Evolutionary conservation across 495 filamentous ascomycete species (phyloP).

Genomic region (Elasticomyces elasticus): DNA sequence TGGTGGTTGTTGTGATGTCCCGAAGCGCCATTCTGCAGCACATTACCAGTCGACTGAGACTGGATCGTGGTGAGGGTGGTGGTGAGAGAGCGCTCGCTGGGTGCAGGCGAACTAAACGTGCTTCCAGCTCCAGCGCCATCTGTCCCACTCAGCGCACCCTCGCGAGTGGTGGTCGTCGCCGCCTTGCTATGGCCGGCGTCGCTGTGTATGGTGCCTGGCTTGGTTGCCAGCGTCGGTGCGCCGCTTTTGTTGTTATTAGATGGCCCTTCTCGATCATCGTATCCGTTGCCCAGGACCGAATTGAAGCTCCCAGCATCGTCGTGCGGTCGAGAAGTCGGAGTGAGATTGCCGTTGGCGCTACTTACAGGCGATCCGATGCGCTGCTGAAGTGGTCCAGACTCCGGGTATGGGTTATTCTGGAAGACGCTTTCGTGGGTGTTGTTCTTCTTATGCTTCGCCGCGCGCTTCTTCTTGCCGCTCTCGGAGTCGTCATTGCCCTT

Average conservation of each 20-base stretch:
- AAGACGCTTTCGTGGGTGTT: constrained; percentile 37
- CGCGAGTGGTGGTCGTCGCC: constrained; percentile 57
- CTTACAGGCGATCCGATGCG: constrained; percentile 30
- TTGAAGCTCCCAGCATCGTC: constrained; percentile 26
- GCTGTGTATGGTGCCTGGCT: constrained; percentile 62
- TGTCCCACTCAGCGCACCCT: constrained; percentile 53
- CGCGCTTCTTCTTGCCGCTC: constrained; percentile 40
- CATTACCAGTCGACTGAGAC: constrained; percentile 62
- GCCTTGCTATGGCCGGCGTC: constrained; percentile 70
- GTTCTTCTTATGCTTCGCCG: constrained; percentile 45
- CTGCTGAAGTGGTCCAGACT: constrained; percentile 45
- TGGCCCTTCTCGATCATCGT: constrained; percentile 38
- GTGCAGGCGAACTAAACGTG: constrained; percentile 89
- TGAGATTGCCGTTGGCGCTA: constrained; percentile 44
- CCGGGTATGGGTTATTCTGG: constrained; percentile 78
- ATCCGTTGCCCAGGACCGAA: constrained; percentile 12
- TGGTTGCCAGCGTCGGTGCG: constrained; percentile 73
- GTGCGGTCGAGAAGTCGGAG: neutral
- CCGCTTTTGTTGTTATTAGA: constrained; percentile 52
- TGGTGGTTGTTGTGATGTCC: constrained; percentile 37
- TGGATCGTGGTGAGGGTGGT: constrained; percentile 96
- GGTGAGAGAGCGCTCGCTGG: constrained; percentile 81
- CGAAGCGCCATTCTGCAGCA: constrained; percentile 36
- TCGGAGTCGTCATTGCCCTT: constrained; percentile 30
- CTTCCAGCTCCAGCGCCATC: constrained; percentile 60